Conservation (phyloP, 2,329 filamentous ascomycete species). For the Botrytis pseudocinerea region DNA sequence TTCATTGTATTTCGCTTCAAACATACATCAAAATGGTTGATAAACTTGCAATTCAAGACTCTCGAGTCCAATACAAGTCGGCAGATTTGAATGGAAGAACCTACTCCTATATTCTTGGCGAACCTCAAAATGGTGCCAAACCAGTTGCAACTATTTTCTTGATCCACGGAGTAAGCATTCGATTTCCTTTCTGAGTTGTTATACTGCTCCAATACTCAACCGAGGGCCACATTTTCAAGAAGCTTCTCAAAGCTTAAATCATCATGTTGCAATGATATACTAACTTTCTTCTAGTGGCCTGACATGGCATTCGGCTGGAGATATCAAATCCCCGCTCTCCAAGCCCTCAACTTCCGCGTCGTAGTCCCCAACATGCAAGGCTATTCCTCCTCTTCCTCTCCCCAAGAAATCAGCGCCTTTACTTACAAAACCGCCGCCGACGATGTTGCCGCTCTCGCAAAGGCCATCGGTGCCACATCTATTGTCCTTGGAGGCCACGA, state of each 20-base stretch:
- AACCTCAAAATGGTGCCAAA: slow-evolving; percentile 50
- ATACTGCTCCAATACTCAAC: not conserved
- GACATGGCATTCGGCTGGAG: slow-evolving; percentile 85
- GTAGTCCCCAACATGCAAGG: slow-evolving; percentile 85
- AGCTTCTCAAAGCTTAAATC: not conserved
- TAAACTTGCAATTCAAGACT: slow-evolving; percentile 66
- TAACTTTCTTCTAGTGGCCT: slow-evolving; percentile 55
- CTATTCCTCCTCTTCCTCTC: slow-evolving; percentile 75
- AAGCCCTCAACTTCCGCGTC: slow-evolving; percentile 72
- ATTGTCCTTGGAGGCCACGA: slow-evolving; percentile 91
- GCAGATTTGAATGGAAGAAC: slow-evolving; percentile 66
- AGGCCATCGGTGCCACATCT: slow-evolving; percentile 46
- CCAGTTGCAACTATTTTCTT: slow-evolving; percentile 53
- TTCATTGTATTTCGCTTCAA: not conserved
- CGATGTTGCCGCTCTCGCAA: slow-evolving; percentile 73
- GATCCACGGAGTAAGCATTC: slow-evolving; percentile 50
- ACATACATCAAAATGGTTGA: slow-evolving; percentile 46
- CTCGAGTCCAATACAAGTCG: slow-evolving; percentile 64
- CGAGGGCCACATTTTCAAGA: not conserved
- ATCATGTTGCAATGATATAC: not conserved
- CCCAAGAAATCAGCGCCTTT: slow-evolving; percentile 63
- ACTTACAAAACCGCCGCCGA: slow-evolving; percentile 69
- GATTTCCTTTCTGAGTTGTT: not conserved
- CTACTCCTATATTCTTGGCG: slow-evolving; percentile 61
- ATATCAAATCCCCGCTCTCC: slow-evolving; percentile 77